Evolutionary conservation across 495 filamentous ascomycete genomes (phyloP).

Genomic region (Penicillium cosmopolitanum): DNA sequence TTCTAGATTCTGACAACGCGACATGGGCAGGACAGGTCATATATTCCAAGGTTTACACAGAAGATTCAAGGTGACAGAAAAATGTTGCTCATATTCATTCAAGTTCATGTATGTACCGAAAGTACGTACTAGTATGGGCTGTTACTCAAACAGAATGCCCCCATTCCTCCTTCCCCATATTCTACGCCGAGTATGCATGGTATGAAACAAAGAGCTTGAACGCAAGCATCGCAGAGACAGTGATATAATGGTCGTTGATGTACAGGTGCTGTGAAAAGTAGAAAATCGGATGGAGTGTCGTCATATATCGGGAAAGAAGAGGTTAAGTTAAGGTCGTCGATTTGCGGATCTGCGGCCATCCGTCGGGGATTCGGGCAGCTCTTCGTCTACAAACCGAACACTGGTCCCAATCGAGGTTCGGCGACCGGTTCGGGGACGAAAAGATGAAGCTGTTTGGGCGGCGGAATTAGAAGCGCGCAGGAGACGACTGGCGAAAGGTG

Average conservation of each 20-base stretch:
- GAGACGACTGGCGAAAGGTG: slow-evolving; percentile 50
- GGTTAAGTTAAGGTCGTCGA: slow-evolving; percentile 37
- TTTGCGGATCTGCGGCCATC: slow-evolving; percentile 44
- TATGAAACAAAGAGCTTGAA: slow-evolving; percentile 14
- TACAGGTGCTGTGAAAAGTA: slow-evolving; percentile 11
- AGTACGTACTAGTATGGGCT: slow-evolving; percentile 26
- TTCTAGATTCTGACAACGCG: too few species aligned
- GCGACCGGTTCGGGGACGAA: slow-evolving; percentile 35
- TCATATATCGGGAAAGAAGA: slow-evolving; percentile 18
- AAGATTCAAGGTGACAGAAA: not conserved
- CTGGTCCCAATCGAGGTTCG: slow-evolving; percentile 42
- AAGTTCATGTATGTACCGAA: slow-evolving; percentile 24
- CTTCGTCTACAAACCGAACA: slow-evolving; percentile 50
- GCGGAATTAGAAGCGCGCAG: slow-evolving; percentile 39
- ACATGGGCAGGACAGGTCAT: too few species aligned
- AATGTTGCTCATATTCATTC: slow-evolving; percentile 16
- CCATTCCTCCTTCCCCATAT: slow-evolving; percentile 27
- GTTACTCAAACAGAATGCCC: slow-evolving; percentile 12
- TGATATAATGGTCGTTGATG: slow-evolving; percentile 22
- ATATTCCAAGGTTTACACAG: not conserved
- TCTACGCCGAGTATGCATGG: slow-evolving; percentile 35
- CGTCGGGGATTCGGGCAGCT: slow-evolving; percentile 47
- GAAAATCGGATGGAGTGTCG: not conserved
- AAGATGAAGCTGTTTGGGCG: slow-evolving; percentile 31
- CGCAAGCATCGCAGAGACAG: slow-evolving; percentile 19